These are phyloP conservation scores for Sarcodon aspratus DNA, from an alignment of 768 basidiomycete species.

Conservation along the genomic window DNA sequence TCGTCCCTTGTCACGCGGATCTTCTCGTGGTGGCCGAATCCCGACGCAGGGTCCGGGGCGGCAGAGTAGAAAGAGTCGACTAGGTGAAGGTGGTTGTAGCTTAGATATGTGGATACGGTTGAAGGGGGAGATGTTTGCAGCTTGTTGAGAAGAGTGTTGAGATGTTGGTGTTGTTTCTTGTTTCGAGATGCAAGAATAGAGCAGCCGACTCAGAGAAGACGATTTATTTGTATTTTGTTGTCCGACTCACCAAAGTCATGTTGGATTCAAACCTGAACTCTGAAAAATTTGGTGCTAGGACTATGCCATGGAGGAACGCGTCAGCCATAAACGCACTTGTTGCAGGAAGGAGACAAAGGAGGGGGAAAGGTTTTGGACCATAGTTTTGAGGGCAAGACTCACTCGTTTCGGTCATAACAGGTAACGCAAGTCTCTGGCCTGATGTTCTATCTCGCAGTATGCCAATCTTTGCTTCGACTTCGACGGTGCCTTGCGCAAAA, in stretches of 20 bases:
- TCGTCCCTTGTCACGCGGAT: slow-evolving; percentile 80
- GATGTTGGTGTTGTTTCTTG: slow-evolving; percentile 80
- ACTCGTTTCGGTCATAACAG: slow-evolving; percentile 82
- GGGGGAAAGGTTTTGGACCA: background rate
- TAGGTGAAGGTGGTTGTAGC: slow-evolving; percentile 67
- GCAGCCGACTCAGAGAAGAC: background rate
- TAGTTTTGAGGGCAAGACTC: slow-evolving; percentile 18
- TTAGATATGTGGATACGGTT: slow-evolving; percentile 45
- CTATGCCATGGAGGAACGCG: slow-evolving; percentile 24
- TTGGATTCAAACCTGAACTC: slow-evolving; percentile 83
- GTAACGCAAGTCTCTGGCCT: slow-evolving; percentile 51
- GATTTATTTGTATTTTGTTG: background rate
- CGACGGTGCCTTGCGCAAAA: slow-evolving; percentile 40
- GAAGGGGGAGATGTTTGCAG: slow-evolving; percentile 47
- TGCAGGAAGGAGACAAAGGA: background rate
- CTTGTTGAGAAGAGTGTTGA: slow-evolving; percentile 78
- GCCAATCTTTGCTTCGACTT: slow-evolving; percentile 90
- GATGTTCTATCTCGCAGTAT: slow-evolving; percentile 46
- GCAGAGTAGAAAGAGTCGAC: slow-evolving; percentile 66
- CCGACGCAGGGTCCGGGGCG: background rate
- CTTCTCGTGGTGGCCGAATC: slow-evolving; percentile 32
- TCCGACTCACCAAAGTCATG: slow-evolving; percentile 70
- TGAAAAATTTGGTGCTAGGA: slow-evolving; percentile 47
- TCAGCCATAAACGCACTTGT: background rate
- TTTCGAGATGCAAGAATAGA: background rate